Evolutionary conservation across 2,329 filamentous ascomycete genomes (phyloP).

Genomic region (Ploettnerulaceae sp.): DNA sequence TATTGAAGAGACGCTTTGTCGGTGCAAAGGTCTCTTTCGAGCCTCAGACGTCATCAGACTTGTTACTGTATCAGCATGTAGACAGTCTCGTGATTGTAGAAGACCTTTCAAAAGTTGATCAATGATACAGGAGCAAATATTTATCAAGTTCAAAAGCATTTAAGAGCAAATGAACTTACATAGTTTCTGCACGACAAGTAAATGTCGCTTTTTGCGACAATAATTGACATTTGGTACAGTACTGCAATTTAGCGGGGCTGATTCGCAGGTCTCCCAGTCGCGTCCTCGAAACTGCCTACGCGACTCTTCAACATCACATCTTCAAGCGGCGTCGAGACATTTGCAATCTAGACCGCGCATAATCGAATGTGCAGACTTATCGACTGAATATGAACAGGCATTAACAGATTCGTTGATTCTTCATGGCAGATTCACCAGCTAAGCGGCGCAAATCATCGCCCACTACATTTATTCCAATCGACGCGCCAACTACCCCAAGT

Average conservation of each 20-base stretch:
- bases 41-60: slow-evolving; percentile 22
- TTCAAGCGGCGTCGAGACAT: slow-evolving; percentile 3
- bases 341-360: neutral
- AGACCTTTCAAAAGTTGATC: neutral
- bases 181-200: too few relatives aligned
- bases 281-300: slow-evolving; percentile 23
- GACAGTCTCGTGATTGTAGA: slow-evolving; percentile 16
- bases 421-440: slow-evolving; percentile 53
- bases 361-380: slow-evolving; percentile 4
- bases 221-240: too few relatives aligned
- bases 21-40: slow-evolving; percentile 12
- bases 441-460: slow-evolving; percentile 63
- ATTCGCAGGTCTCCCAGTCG: slow-evolving; percentile 12
- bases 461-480: slow-evolving; percentile 41
- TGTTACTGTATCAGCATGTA: slow-evolving; percentile 17
- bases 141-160: too few relatives aligned
- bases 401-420: neutral
- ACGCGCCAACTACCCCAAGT: slow-evolving; percentile 38
- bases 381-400: slow-evolving; percentile 13
- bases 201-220: too few relatives aligned
- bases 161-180: too few relatives aligned
- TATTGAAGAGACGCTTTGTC: slow-evolving; percentile 25
- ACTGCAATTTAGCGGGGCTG: too few relatives aligned
- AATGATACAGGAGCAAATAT: too few relatives aligned
- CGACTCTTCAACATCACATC: slow-evolving; percentile 15